phyloP scores from a whole-genome alignment of 2,329 filamentous ascomycete genomes.

The Neurospora sp. region DNA sequence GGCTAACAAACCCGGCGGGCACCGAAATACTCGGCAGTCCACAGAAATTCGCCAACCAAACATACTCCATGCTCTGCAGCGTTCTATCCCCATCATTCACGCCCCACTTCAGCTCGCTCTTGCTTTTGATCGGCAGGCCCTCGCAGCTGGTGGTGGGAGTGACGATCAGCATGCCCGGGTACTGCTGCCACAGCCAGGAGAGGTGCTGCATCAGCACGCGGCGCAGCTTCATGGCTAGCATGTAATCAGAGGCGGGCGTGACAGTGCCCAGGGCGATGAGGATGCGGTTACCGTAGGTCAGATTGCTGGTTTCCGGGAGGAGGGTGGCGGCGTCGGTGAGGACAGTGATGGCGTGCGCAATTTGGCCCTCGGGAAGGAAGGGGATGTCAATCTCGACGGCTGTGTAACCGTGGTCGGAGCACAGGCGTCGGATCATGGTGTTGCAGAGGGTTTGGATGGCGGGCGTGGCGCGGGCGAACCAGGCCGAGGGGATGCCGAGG shows the following conservation, averaged over 20 bases:
- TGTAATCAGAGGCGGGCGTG: slow-evolving; percentile 54
- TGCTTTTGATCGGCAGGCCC: slow-evolving; percentile 31
- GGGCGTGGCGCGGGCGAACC: slow-evolving; percentile 43
- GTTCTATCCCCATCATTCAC: slow-evolving; percentile 37
- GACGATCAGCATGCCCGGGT: slow-evolving; percentile 62
- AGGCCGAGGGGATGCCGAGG: slow-evolving; percentile 54
- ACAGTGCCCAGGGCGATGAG: slow-evolving; percentile 53
- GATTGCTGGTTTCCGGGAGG: slow-evolving; percentile 34
- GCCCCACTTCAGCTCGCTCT: slow-evolving; percentile 29
- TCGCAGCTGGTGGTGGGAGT: slow-evolving; percentile 53
- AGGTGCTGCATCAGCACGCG: slow-evolving; percentile 62
- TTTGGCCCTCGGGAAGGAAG: slow-evolving; percentile 51
- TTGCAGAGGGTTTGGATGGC: slow-evolving; percentile 32
- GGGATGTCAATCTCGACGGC: slow-evolving; percentile 48
- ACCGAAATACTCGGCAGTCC: slow-evolving; percentile 35
- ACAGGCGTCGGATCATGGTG: slow-evolving; percentile 41
- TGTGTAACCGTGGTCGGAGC: slow-evolving; percentile 39
- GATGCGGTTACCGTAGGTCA: slow-evolving; percentile 54
- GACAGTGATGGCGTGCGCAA: slow-evolving; percentile 65
- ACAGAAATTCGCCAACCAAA: slow-evolving; percentile 42
- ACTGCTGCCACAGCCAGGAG: slow-evolving; percentile 49
- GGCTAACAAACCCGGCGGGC: slow-evolving; percentile 34
- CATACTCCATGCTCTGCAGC: slow-evolving; percentile 37
- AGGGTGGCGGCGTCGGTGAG: slow-evolving; percentile 49
- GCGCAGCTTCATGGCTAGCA: slow-evolving; percentile 61